These are phyloP conservation scores for Trifolium dubium DNA, from an alignment of 306 rosid species.

Conservation along the genomic window DNA sequence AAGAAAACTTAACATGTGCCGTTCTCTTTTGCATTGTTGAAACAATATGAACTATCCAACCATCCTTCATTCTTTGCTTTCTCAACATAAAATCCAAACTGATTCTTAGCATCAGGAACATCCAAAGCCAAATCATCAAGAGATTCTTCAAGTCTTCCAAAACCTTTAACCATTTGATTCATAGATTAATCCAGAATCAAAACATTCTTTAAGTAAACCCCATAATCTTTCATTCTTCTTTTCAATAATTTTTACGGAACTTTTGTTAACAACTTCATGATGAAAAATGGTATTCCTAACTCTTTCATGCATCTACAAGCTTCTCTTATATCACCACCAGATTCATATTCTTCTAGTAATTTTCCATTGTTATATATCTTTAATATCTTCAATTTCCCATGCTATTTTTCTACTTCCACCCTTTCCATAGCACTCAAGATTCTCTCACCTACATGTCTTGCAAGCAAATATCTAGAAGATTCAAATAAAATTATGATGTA, in stretches of 20 bases:
- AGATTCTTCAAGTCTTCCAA: slow-evolving; percentile 66
- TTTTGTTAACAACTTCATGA: slow-evolving; percentile 75
- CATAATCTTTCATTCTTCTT: slow-evolving; percentile 69
- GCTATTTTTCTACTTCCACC: slow-evolving; percentile 69
- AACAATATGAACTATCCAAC: slow-evolving; percentile 63
- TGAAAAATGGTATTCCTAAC: slow-evolving; percentile 78
- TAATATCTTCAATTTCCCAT: slow-evolving; percentile 74
- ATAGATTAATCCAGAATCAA: slow-evolving; percentile 66
- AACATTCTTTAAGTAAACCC: slow-evolving; percentile 68
- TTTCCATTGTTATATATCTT: slow-evolving; percentile 71
- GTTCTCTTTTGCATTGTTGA: slow-evolving; percentile 46
- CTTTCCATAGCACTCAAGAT: slow-evolving; percentile 82
- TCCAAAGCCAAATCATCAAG: slow-evolving; percentile 77
- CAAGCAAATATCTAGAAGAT: no score
- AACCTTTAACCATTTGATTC: slow-evolving; percentile 73
- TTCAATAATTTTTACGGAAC: slow-evolving; percentile 56
- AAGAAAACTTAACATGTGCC: slow-evolving; percentile 36
- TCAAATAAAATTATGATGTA: no score
- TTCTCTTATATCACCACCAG: slow-evolving; percentile 65
- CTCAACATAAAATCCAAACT: slow-evolving; percentile 53
- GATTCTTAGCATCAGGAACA: slow-evolving; percentile 72
- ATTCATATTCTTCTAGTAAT: slow-evolving; percentile 68
- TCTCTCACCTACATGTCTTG: slow-evolving; percentile 66
- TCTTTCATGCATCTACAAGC: slow-evolving; percentile 73
- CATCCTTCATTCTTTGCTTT: slow-evolving; percentile 64